A percentile compares a stretch with the other conserved stretches of the same genome.
phyloP scores from a whole-genome alignment of 2,329 filamentous ascomycete genomes.

The Chaetomium olivaceum region DNA sequence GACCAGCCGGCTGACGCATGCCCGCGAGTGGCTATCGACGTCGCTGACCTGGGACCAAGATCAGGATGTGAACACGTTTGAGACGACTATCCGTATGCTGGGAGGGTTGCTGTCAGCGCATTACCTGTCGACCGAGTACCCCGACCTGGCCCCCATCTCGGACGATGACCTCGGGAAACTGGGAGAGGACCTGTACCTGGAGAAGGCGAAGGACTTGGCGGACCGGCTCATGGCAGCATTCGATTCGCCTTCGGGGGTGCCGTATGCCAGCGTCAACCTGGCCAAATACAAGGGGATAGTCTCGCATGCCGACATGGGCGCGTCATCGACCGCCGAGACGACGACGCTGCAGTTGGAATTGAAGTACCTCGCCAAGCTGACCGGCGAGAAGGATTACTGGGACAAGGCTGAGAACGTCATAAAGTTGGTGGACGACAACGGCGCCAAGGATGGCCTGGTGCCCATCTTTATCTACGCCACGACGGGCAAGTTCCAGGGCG shows the following conservation, averaged over 20 bases:
- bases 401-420: constrained; percentile 89
- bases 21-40: constrained; percentile 83
- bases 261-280: constrained; percentile 87
- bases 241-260: constrained; percentile 81
- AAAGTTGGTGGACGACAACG: constrained; percentile 82
- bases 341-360: constrained; percentile 92
- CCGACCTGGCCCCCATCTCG: constrained; percentile 71
- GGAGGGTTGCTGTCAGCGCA: constrained; percentile 91
- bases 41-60: constrained; percentile 84
- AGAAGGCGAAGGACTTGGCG: constrained; percentile 91
- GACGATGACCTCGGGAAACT: constrained; percentile 71
- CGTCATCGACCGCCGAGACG: constrained; percentile 91
- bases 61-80: constrained; percentile 95
- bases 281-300: constrained; percentile 72
- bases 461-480: constrained; percentile 88
- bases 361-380: constrained; percentile 94
- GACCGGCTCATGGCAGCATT: constrained; percentile 86
- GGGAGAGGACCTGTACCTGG: constrained; percentile 89
- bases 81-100: constrained; percentile 97
- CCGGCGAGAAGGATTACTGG: constrained; percentile 91
- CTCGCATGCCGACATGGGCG: constrained; percentile 81
- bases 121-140: constrained; percentile 84
- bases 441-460: constrained; percentile 75
- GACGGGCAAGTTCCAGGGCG: constrained; percentile 74
- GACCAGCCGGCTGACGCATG: constrained; percentile 79